Percentiles rank a stretch among this genome's conserved stretches.
Evolutionary conservation across 2,329 filamentous ascomycete genomes (phyloP).

Genomic region (Sphaerulina musiva): DNA sequence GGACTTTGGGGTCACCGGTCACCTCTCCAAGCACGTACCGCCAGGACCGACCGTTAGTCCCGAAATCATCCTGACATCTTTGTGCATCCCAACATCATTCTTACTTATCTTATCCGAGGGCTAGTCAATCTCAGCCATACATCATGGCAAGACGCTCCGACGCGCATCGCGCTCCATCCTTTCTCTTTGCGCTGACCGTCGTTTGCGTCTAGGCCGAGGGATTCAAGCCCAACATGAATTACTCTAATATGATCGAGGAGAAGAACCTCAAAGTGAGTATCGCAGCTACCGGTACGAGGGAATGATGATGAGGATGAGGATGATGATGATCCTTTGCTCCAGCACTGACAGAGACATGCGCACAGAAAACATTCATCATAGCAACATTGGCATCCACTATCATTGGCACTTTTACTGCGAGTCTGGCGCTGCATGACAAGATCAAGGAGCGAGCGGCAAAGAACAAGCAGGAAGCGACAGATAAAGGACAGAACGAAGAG

Average conservation of each 20-base stretch:
- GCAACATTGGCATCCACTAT: slow-evolving; percentile 42
- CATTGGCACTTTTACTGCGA: slow-evolving; percentile 41
- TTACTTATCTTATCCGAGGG: not conserved
- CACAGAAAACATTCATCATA: slow-evolving; percentile 40
- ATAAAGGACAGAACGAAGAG: slow-evolving; percentile 21
- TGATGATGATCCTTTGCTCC: not conserved
- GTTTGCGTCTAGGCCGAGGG: slow-evolving; percentile 5
- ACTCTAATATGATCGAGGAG: slow-evolving; percentile 42
- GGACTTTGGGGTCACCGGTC: not conserved
- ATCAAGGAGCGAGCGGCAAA: slow-evolving; percentile 30
- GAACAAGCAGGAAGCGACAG: slow-evolving; percentile 25
- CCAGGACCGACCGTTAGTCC: not conserved
- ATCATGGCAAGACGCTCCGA: slow-evolving; percentile 11
- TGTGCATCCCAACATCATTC: slow-evolving; percentile 3
- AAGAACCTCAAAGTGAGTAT: slow-evolving; percentile 37
- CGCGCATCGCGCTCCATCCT: slow-evolving; percentile 6
- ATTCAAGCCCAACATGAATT: slow-evolving; percentile 35
- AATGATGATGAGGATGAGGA: not conserved
- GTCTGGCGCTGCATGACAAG: slow-evolving; percentile 40
- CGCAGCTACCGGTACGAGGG: too few relatives aligned
- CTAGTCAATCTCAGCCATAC: slow-evolving; percentile 3
- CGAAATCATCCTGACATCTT: slow-evolving; percentile 6
- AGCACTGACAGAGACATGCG: not conserved
- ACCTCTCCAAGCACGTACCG: not conserved
- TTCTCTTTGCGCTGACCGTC: slow-evolving; percentile 7